Conservation (phyloP, 2,329 filamentous ascomycete species). For the Venturia pyrina region DNA sequence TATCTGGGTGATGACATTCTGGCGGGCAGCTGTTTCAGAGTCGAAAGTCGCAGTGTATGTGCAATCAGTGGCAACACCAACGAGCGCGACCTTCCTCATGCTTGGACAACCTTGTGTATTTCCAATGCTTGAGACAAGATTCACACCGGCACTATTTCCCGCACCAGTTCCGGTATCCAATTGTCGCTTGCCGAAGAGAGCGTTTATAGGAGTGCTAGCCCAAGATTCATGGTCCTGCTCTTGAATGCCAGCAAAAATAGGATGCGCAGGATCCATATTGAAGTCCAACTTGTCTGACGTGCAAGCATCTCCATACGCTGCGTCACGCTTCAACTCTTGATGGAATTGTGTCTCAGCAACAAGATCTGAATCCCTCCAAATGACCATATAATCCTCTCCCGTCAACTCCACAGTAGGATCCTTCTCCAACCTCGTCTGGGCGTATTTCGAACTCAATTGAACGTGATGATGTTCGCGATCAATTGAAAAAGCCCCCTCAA, state of each 20-base stretch:
- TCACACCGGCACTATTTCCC: conserved; percentile 70
- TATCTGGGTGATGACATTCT: conserved; percentile 73
- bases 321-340: conserved; percentile 55
- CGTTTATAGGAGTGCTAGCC: conserved; percentile 50
- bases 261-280: conserved; percentile 65
- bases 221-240: conserved; percentile 45
- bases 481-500: conserved; percentile 81
- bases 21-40: conserved; percentile 50
- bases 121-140: conserved; percentile 70
- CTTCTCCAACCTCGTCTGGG: conserved; percentile 56
- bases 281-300: conserved; percentile 66
- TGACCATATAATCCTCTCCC: conserved; percentile 65
- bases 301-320: conserved; percentile 44
- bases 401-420: conserved; percentile 56
- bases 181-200: conserved; percentile 60
- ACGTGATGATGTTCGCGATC: conserved; percentile 79
- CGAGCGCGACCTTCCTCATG: conserved; percentile 81
- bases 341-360: conserved; percentile 29
- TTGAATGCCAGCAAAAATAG: conserved; percentile 47
- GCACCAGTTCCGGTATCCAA: conserved; percentile 57
- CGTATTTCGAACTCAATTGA: conserved; percentile 64
- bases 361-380: conserved; percentile 83
- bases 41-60: conserved; percentile 69
- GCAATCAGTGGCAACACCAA: conserved; percentile 91
- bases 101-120: conserved; percentile 74